Base-by-base conservation (phyloP, 495 filamentous ascomycete genomes). In the Aspergillus sclerotioniger region DNA sequence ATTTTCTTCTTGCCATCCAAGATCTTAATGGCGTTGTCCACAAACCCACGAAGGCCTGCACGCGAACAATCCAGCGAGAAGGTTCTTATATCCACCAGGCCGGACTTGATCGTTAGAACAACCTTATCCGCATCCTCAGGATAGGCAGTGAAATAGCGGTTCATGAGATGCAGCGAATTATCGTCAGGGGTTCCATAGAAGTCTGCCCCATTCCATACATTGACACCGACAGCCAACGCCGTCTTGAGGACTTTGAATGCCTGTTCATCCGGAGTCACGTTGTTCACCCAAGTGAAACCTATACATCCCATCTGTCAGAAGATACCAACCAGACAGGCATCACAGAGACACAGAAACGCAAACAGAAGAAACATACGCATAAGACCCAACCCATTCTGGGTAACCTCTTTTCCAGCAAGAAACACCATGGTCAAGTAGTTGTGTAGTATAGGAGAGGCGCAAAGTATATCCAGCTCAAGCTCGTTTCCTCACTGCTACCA, bases 1-100 rank as follows among this genome's bases (percentile, higher is more conserved):
- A 93, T 72, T 56, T 80, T 85, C 76, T 90, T 90, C 59, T 82
- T 84, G 2, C 85, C 87, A 25, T 83, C 82, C 13, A 90, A 76
- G 31, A 81, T 64, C 29, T 66, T 67, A 41, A 89, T 63, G 41
- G 71, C 76, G 62, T 78, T 78, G 50, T 89, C 84, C 45, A 90
- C 69, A 31, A 75, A 79, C 21, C 74, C 67, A 1, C 80, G 75
- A 3, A 84, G 68, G 33, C 71, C 72, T 57, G 80, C 80, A 20
- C 76, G 73, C 15, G 76, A 80, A 39, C 81, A 76, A 49, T 86
- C 79, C 33, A 77, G 64, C 3, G 3, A 35, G 15, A 68, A 45
- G 2, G 63, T 66, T 3, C 53, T 44, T 17, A 68, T 60, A 51
- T 75, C 64, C n/a, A 46, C 54, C 16, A 69, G 13, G 51, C 80